Percentiles rank a stretch among this genome's conserved stretches.
These are phyloP conservation scores for Chimonanthus salicifolius DNA, from an alignment of 164 flowering plant genomes.

Conservation along the genomic window DNA sequence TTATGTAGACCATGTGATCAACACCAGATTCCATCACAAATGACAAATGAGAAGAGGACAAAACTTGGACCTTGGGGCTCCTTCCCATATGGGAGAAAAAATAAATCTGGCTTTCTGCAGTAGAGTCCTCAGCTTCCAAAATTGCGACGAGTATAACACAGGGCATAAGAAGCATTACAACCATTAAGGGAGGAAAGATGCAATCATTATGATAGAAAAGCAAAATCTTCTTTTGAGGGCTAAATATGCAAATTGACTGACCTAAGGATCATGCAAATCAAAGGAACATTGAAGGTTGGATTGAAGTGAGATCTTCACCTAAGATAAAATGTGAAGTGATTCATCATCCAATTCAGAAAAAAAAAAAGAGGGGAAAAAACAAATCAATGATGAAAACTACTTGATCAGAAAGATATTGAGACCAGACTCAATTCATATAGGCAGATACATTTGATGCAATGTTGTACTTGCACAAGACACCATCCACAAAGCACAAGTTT, in stretches of 20 bases:
- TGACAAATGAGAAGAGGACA: too few species aligned
- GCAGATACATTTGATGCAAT: background rate
- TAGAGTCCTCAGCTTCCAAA: background rate
- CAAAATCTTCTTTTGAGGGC: background rate
- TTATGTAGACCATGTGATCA: too few species aligned
- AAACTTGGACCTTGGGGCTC: background rate
- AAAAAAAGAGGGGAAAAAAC: background rate
- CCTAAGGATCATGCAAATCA: background rate
- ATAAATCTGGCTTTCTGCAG: background rate
- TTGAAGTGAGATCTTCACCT: background rate
- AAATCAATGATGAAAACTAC: background rate
- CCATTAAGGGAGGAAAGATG: background rate
- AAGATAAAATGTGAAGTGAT: background rate
- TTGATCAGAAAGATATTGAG: background rate
- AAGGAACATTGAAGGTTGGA: background rate
- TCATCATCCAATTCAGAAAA: too few species aligned
- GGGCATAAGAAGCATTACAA: background rate
- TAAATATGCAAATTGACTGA: background rate
- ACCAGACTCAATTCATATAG: background rate
- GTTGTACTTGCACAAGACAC: background rate
- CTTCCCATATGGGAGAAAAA: background rate
- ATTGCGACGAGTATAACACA: background rate
- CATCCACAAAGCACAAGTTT: background rate
- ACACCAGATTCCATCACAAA: too few species aligned
- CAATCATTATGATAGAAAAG: background rate